phyloP scores from a whole-genome alignment of 371 early-diverging fungal genomes.

The Conidiobolus incongruus region DNA sequence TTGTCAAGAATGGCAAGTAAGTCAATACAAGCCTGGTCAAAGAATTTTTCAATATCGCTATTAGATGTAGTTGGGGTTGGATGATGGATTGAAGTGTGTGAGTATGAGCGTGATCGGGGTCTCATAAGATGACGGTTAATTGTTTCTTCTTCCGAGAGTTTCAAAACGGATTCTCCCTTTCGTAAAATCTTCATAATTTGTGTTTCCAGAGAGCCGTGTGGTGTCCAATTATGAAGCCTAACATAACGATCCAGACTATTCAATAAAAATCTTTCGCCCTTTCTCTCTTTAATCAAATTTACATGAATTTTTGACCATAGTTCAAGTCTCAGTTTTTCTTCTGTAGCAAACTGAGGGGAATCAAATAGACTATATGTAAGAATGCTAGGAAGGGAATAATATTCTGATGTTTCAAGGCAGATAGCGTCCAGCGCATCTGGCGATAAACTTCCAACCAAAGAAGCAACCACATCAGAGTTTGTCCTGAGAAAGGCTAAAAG shows the following conservation, averaged over 20 bases:
- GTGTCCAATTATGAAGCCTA: slow-evolving; percentile 11
- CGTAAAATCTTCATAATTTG: slow-evolving; percentile 11
- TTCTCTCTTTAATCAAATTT: slow-evolving; percentile 10
- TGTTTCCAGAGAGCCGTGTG: slow-evolving; percentile 11
- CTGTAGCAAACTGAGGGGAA: neutral
- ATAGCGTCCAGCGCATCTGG: too few relatives aligned
- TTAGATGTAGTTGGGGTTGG: slow-evolving; percentile 2
- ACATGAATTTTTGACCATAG: slow-evolving; percentile 10
- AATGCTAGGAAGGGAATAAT: neutral
- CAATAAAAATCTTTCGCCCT: slow-evolving; percentile 14
- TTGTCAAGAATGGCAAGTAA: slow-evolving; percentile 11
- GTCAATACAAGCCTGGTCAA: slow-evolving; percentile 12
- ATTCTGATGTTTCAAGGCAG: too few relatives aligned
- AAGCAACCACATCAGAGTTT: too few relatives aligned
- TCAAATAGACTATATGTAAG: slow-evolving; percentile 4
- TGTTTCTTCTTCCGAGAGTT: slow-evolving; percentile 2
- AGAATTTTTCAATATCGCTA: slow-evolving; percentile 11
- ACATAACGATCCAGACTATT: slow-evolving; percentile 15
- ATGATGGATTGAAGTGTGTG: slow-evolving; percentile 1
- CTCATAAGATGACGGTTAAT: neutral
- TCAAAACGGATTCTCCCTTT: slow-evolving; percentile 9
- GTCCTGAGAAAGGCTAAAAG: too few relatives aligned
- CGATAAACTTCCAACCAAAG: too few relatives aligned
- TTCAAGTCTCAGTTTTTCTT: neutral
- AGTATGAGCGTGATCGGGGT: neutral